Conservation (phyloP, 2,329 filamentous ascomycete genomes). For the Trichoderma sp. region DNA sequence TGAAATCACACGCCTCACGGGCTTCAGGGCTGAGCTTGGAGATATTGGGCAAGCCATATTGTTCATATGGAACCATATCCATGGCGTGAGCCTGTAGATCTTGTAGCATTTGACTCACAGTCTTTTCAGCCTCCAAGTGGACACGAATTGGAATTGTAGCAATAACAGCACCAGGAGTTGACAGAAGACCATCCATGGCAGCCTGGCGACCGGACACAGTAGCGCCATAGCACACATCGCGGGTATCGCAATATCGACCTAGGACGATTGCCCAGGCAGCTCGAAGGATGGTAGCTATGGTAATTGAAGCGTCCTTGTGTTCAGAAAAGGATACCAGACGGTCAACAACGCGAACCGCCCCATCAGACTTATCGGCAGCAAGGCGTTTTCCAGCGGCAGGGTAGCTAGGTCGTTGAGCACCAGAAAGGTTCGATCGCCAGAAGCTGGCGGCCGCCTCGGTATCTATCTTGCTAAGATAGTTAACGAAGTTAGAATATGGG, state of each 20-base stretch:
- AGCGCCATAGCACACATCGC: conserved; percentile 5
- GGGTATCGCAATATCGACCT: background rate
- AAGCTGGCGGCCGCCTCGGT: conserved; percentile 5
- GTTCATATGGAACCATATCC: conserved; percentile 30
- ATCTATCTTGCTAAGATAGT: conserved; percentile 14
- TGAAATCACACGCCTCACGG: conserved; percentile 15
- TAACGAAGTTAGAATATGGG: conserved; percentile 17
- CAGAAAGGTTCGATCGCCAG: conserved; percentile 13
- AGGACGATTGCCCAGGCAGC: conserved; percentile 19
- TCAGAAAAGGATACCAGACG: background rate
- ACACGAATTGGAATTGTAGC: conserved; percentile 26
- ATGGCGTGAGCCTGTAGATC: conserved; percentile 24
- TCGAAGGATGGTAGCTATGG: conserved; percentile 7
- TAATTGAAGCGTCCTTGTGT: background rate
- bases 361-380: background rate
- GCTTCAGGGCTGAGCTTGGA: conserved; percentile 25
- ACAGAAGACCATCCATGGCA: conserved; percentile 20
- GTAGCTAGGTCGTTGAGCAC: conserved; percentile 8
- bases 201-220: conserved; percentile 25
- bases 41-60: conserved; percentile 28
- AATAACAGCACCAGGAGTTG: conserved; percentile 25
- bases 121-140: conserved; percentile 10
- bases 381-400: background rate
- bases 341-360: background rate
- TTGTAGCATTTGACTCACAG: conserved; percentile 20